Base-by-base conservation (phyloP, 2,329 filamentous ascomycete species). In the Sporothrix pseudoabietina region DNA sequence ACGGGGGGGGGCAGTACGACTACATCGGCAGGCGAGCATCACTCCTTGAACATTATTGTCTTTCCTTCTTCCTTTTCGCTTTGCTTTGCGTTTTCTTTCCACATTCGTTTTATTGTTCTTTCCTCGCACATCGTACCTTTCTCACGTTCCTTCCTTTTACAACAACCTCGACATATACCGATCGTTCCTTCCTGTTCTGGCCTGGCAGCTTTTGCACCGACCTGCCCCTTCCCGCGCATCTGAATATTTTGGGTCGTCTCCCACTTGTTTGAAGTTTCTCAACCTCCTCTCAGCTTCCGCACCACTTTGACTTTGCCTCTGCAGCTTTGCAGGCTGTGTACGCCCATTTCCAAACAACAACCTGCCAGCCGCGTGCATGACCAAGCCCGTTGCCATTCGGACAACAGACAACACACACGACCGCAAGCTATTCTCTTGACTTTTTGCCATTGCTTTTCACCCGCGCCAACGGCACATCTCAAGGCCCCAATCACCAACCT, bases 1-100 rank as follows among this genome's bases (percentile, higher is more conserved):
- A 55, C 57, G 70, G 47, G 65, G 26, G 65, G 26, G 65, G 65
- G 61, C 16, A 71, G 52, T 26, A 52, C 70, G 44, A 71, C 47
- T 41, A 63, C 66, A 35, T 55, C 55, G 26, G 52, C 66, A 52
- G 41, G 59, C 70, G 55, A 66, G 47, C 47, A 26, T 69, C 54
- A 54, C 47, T 73, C 39, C 61, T 49, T 49, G 16, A 57, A 26
- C 32, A 32, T 14, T 54, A 47, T 55, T 44, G 35, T 44, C 49
- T 32, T 22, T 35, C 10, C 52, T 69, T 26, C 35, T 65, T 65
- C 41, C 61, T 61, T 16, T 44, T 44, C 12, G 41, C 41, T 44
- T 44, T 44, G 41, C 55, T 61, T 47, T 55, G 4, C 12, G 44
- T 69, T 35, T 41, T 26, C 2, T 14, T 41, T 26, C 41, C 57